phyloP scores from a whole-genome alignment of 345 rosid genomes.

The Pistacia integerrima region DNA sequence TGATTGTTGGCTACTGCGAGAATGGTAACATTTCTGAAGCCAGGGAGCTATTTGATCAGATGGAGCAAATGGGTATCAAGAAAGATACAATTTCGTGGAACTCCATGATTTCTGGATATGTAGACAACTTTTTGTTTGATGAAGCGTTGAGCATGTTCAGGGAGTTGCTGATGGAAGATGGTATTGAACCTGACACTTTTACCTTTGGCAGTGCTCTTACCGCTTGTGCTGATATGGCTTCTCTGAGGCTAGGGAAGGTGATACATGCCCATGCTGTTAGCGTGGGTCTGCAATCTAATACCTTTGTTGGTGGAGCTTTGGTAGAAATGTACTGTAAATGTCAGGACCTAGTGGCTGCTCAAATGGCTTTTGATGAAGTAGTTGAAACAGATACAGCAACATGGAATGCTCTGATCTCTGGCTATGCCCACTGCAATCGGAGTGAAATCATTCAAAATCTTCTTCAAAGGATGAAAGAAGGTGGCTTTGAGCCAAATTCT shows the following conservation, averaged over 20 bases:
- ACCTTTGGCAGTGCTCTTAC: conserved; percentile 63
- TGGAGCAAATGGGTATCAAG: conserved; percentile 43
- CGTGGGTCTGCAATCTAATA: conserved; percentile 49
- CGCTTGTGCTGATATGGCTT: conserved; percentile 52
- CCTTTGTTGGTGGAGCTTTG: conserved; percentile 64
- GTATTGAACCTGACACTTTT: conserved; percentile 46
- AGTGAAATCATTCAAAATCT: conserved; percentile 31
- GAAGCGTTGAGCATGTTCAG: conserved; percentile 49
- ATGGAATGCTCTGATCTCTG: conserved; percentile 62
- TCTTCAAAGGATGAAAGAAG: conserved; percentile 45
- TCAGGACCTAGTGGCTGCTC: conserved; percentile 35
- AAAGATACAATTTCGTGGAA: conserved; percentile 60
- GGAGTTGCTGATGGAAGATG: conserved; percentile 39
- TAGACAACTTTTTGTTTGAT: conserved; percentile 37
- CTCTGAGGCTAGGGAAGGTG: conserved; percentile 43
- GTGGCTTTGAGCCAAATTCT: conserved; percentile 54
- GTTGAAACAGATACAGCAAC: conserved; percentile 38
- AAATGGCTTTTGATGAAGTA: conserved; percentile 48
- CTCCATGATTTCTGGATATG: conserved; percentile 62
- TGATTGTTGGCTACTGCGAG: conserved; percentile 64
- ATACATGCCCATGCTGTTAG: conserved; percentile 48
- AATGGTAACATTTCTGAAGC: conserved; percentile 50
- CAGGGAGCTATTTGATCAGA: conserved; percentile 40
- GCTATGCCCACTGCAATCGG: conserved; percentile 53
- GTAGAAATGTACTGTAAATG: conserved; percentile 60